A percentile compares a stretch with the other conserved stretches of the same genome.
Conservation (phyloP, 345 rosid genomes). For the Kandelia obovata region DNA sequence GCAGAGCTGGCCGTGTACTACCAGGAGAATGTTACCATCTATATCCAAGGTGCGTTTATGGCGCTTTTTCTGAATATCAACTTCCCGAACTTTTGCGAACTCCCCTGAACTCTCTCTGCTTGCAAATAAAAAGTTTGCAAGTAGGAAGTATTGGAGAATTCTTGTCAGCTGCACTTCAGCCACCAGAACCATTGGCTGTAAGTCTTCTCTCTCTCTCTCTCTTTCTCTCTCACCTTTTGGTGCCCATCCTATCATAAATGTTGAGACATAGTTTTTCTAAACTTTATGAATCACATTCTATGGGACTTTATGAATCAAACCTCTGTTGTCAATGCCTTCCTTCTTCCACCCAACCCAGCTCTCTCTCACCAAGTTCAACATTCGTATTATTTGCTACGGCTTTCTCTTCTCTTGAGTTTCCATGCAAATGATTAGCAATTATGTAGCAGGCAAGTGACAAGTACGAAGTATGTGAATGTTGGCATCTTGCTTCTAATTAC, state of each 20-base stretch:
- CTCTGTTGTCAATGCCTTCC: too few species aligned
- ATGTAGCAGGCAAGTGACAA: too few species aligned
- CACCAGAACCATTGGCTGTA: conserved; percentile 86
- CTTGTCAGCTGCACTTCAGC: conserved; percentile 93
- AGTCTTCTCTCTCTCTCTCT: conserved; percentile 31
- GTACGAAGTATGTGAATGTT: too few species aligned
- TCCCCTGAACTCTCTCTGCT: conserved; percentile 96
- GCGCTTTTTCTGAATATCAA: conserved; percentile 94
- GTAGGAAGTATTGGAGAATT: conserved; percentile 86
- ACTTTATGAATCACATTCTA: background rate
- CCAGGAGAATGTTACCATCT: conserved; percentile 95
- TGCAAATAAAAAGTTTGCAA: conserved; percentile 96
- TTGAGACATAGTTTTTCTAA: background rate
- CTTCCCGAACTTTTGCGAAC: conserved; percentile 98
- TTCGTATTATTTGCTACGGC: background rate
- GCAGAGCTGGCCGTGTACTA: conserved; percentile 97
- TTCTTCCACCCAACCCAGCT: background rate
- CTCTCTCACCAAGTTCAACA: background rate
- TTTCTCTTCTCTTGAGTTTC: background rate
- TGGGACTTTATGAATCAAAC: too few species aligned
- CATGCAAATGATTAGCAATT: background rate
- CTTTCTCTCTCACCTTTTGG: background rate
- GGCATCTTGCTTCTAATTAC: too few species aligned
- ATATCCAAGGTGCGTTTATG: conserved; percentile 85
- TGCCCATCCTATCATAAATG: background rate